Percentiles rank a stretch among this genome's conserved stretches.
phyloP scores from a whole-genome alignment of 345 rosid genomes.

The Carallia pectinifolia region DNA sequence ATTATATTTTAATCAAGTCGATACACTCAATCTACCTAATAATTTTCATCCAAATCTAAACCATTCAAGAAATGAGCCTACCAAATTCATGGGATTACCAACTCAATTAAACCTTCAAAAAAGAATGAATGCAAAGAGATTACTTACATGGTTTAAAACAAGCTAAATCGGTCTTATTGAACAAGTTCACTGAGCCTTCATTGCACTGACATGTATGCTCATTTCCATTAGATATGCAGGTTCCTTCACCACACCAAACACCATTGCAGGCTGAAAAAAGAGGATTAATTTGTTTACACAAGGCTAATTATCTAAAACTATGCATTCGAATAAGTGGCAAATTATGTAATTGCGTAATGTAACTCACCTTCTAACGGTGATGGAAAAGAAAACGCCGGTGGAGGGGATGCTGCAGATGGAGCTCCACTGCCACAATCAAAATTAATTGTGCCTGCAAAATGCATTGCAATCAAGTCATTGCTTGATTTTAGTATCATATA shows the following conservation, averaged over 20 bases:
- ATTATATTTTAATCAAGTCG: no score
- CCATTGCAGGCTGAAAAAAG: conserved; percentile 33
- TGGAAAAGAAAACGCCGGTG: conserved; percentile 4
- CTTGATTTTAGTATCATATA: no score
- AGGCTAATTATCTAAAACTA: background rate
- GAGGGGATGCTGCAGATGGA: conserved; percentile 26
- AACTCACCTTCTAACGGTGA: conserved; percentile 15
- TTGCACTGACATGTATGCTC: conserved; percentile 37
- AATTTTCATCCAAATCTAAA: no score
- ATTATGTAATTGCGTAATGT: background rate
- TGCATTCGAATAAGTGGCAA: background rate
- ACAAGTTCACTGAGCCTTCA: conserved; percentile 9
- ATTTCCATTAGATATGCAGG: conserved; percentile 26
- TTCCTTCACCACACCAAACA: conserved; percentile 44
- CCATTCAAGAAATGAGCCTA: no score
- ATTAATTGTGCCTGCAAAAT: conserved; percentile 39
- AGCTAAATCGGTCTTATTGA: no score
- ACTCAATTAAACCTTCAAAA: no score
- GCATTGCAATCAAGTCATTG: background rate
- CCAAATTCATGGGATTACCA: no score
- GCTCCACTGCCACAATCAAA: conserved; percentile 35
- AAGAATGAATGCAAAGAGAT: no score
- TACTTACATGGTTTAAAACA: no score
- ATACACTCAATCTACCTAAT: no score
- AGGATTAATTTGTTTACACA: background rate